Base-by-base conservation (phyloP, 2,329 filamentous ascomycete genomes). In the Alternaria metachromatica region DNA sequence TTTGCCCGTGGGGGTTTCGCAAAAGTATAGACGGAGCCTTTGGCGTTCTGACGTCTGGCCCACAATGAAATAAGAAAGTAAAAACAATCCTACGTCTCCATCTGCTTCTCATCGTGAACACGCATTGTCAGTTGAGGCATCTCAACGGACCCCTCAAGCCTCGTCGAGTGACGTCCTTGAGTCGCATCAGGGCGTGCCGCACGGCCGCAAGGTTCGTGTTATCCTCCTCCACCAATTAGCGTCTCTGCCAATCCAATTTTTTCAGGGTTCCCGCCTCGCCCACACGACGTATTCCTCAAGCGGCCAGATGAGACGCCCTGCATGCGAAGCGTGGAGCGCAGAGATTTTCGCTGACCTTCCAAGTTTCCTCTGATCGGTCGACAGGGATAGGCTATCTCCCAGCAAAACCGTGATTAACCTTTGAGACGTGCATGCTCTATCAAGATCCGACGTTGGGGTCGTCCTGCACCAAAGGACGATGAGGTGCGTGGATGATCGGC, bases 21-120 rank as follows among this genome's bases (percentile, higher is more conserved):
- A 74, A 74, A 71, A 67, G 54, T 65, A 70, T 72, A 76, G 71
- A 75, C 62, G 43, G 62, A 62, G 65, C 61, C 63, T 69, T 65
- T 55, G 70, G 70, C 67, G 65, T 71, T 67, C 53, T 55, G 60
- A 67, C 41, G 45, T 59, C 62, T 43, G 61, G 61, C 62, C 58
- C 55, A 63, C 62, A 64, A 60, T 45, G 55, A 66, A 69, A 67
- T 63, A 51, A 68, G 59, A 65, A 60, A 51, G 45, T 46, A 50
- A 44, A 44, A 49, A 55, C 37, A 28, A 48, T 28, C 2, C 11
- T 15, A 5, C 33, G 20, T 28, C 46, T 37, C 20, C 48, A 60
- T 50, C 3, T 54, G 5, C 26, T 33, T 33, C 20, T 44, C 30
- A n/a, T 33, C 15, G 49, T 53, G 13, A 25, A 26, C 23, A 18